A percentile compares a stretch with the other conserved stretches of the same genome.
phyloP scores from a whole-genome alignment of 345 rosid species.

The Euphorbia peplus region DNA sequence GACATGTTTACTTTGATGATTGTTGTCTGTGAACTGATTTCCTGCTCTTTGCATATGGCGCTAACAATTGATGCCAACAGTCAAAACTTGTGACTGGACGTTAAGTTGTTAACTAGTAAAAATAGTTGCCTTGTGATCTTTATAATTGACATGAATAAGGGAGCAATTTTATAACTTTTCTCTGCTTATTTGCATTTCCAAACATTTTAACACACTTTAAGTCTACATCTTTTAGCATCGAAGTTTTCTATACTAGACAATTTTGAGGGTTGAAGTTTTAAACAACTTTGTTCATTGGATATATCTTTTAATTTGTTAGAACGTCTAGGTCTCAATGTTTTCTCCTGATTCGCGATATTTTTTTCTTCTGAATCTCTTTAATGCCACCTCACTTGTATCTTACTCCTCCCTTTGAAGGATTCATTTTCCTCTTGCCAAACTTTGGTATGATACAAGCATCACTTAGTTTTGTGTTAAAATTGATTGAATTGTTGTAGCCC shows the following conservation, averaged over 20 bases:
- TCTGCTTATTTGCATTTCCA: background rate
- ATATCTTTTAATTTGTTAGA: background rate
- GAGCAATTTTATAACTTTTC: too few relatives aligned
- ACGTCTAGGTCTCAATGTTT: background rate
- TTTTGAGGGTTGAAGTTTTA: too few relatives aligned
- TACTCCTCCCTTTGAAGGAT: background rate
- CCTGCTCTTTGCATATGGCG: background rate
- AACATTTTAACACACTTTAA: too few relatives aligned
- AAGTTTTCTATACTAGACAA: too few relatives aligned
- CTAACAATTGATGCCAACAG: background rate
- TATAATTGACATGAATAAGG: background rate
- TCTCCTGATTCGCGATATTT: background rate
- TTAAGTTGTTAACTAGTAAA: background rate
- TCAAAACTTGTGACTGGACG: background rate
- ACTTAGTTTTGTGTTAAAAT: background rate
- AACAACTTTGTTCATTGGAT: background rate
- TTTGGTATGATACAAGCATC: conserved; percentile 5
- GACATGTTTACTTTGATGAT: background rate
- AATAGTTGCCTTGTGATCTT: background rate
- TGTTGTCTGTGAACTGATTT: background rate
- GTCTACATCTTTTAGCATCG: too few relatives aligned
- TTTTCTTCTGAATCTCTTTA: background rate
- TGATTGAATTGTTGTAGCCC: background rate
- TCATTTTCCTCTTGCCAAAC: background rate
- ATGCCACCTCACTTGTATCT: background rate